Base-by-base conservation (phyloP, 208 protist species). In the Trypanosoma avium region DNA sequence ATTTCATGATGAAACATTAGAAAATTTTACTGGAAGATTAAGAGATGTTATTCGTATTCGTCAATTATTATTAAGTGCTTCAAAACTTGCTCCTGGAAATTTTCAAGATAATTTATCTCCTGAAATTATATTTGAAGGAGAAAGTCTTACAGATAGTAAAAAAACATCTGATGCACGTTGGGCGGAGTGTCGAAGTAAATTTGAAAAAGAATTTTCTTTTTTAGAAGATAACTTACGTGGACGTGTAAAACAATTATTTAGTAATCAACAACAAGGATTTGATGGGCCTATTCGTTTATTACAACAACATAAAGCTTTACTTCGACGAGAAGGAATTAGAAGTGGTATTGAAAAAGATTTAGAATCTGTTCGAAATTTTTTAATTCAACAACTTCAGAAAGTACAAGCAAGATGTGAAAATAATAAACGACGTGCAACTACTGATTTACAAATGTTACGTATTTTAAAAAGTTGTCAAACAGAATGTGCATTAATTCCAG, bases 181-280 rank as follows among this genome's bases (percentile, higher is more conserved):
- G 88, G 61, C 72, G 38, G 54, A 57, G 38, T 74, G 81, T 27
- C 77, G 87, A n/a, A 70, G 58, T 7, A 77, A 77, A 26, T 96
- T 93, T 63, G 80, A 94, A 47, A 84, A 84, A 63, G 84, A 96
- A 56, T 84, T 94, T 66, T 83, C 77, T 27, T 93, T 96, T 58
- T 21, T 93, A 3, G 86, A 94, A 71, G 80, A 82, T 33, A 75
- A 73, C 29, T 67, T 96, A 42, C 79, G 86, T 38, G 78, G 68
- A 36, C 74, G 80, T 29, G 67, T 92, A 24, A 86, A 80, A 75
- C 69, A 84, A 42, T 43, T 81, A 6, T 72, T 93, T 22, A 56
- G 29, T 53, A 13, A 45, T 71, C 17, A 63, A 57, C 30, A 75
- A 58, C 17, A 77, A 81, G 58, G 61, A 21, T 12, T 68, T 67